Base-by-base conservation (phyloP, 257 asterid species). In the Craterostigma plantagineum region DNA sequence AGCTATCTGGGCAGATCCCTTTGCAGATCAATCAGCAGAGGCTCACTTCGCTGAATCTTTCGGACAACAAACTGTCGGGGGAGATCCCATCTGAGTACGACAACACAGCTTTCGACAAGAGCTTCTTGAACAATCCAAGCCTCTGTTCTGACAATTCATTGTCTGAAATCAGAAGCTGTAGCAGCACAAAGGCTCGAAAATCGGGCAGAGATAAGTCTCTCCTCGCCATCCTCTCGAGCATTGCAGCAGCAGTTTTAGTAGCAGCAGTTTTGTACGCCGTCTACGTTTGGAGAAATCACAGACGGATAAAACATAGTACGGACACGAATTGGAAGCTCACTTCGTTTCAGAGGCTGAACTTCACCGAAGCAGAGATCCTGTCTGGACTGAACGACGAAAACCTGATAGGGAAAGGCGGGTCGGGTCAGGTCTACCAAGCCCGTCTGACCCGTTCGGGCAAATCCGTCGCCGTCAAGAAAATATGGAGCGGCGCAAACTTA, bases 361-460 rank as follows among this genome's bases (percentile, higher is more conserved):
- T 86, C 79, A 71, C 91, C 0, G 86, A 68, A 62, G 62, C 75
- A 13, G 54, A 55, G 23, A 71, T 86, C 33, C 7, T 75, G 14
- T 58, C 87, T 4, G 53, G 73, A 23, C 49, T 86, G 57, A 69
- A 59, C 1, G 94, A 75, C 1, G 58, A 60, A 43, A 70, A 72
- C 38, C 7, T 63, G 18, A 71, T 85, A 8, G 96, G 94, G 48
- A 73, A 71, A 12, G 96, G 96, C 33, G 96, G 94, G 34, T 85
- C 96, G 0, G 96, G 96, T 37, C 47, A 55, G 51, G 94, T 85
- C 0, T 81, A 77, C 54, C 76, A 74, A 0, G 93, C 77, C 14
- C 66, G 86, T n/a, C 16, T 74, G 0, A 49, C 49, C 37, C 63
- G 49, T 16, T 59, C 74, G 0, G 74, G 76, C 0, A 68, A 55